phyloP scores from a whole-genome alignment of 306 rosid genomes.

The Prunus davidiana region DNA sequence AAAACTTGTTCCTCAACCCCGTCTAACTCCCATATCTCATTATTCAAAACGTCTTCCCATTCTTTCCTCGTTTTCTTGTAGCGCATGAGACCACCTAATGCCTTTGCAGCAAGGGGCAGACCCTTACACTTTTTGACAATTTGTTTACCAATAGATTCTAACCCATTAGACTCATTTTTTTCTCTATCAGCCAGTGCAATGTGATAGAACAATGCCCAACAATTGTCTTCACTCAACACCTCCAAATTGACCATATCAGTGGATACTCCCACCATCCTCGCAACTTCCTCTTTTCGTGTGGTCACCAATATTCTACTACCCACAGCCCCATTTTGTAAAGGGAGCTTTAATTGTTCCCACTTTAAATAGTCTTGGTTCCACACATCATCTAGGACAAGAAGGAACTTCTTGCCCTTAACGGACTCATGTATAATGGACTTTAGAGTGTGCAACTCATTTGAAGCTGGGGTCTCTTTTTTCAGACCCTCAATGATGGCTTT shows the following conservation, averaged over 20 bases:
- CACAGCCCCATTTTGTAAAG: not conserved
- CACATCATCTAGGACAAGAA: not conserved
- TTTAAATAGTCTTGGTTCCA: conserved; percentile 1
- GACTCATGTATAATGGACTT: not conserved
- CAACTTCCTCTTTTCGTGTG: conserved; percentile 3
- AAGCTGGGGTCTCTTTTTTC: not conserved
- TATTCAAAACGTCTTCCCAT: conserved; percentile 2
- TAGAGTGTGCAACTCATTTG: not conserved
- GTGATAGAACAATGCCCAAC: conserved; percentile 1
- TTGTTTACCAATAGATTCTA: conserved; percentile 1
- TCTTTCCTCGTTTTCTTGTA: not conserved
- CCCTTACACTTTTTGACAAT: conserved; percentile 17
- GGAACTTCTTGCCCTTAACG: not conserved
- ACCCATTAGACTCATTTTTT: not conserved
- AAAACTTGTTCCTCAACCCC: not conserved
- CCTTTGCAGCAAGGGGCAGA: conserved; percentile 19
- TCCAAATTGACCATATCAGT: not conserved
- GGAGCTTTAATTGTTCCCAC: conserved; percentile 1
- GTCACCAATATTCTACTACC: conserved; percentile 21
- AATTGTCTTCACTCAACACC: not conserved
- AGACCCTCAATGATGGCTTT: conserved; percentile 1
- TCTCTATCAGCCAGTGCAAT: not conserved
- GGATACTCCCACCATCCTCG: not conserved
- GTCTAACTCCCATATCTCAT: not conserved
- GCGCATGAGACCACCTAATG: conserved; percentile 7